Evolutionary conservation across 2,329 filamentous ascomycete species (phyloP).

Genomic region (Alternaria sp.): DNA sequence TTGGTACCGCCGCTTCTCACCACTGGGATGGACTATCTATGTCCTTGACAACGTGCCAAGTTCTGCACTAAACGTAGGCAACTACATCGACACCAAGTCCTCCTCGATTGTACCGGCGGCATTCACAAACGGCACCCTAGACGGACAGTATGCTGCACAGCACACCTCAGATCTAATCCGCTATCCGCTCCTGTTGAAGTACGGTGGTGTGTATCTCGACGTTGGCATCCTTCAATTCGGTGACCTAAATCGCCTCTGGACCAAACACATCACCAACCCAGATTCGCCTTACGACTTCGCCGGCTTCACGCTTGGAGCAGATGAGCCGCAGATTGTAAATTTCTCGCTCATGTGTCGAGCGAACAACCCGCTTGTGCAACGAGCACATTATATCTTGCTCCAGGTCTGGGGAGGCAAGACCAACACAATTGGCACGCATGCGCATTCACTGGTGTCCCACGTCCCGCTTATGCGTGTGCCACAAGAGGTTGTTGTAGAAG

Average conservation of each 20-base stretch:
- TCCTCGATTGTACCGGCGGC: conserved; percentile 56
- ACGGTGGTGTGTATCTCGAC: conserved; percentile 66
- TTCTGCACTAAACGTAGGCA: conserved; percentile 57
- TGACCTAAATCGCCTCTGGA: conserved; percentile 63
- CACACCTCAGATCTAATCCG: conserved; percentile 66
- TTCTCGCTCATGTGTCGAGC: conserved; percentile 27
- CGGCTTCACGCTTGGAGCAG: conserved; percentile 34
- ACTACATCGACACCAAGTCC: conserved; percentile 58
- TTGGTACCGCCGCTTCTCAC: conserved; percentile 61
- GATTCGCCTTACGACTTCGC: conserved; percentile 52
- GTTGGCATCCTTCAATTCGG: conserved; percentile 65
- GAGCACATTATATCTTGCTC: conserved; percentile 59
- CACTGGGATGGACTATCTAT: conserved; percentile 61
- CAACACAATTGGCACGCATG: conserved; percentile 52
- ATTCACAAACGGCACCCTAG: conserved; percentile 58
- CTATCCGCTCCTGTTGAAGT: conserved; percentile 62
- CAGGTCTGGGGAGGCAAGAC: conserved; percentile 57
- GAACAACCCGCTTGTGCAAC: conserved; percentile 58
- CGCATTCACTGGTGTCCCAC: conserved; percentile 60
- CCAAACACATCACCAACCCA: conserved; percentile 55
- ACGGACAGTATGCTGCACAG: conserved; percentile 59
- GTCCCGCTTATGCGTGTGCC: conserved; percentile 56
- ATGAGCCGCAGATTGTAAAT: conserved; percentile 28
- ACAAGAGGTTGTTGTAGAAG: conserved; percentile 31
- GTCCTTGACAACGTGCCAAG: conserved; percentile 56